Evolutionary conservation across 2,329 filamentous ascomycete species (phyloP), one percentile per base, ranked within the genome.

Genomic region (Didymella lethalis): DNA sequence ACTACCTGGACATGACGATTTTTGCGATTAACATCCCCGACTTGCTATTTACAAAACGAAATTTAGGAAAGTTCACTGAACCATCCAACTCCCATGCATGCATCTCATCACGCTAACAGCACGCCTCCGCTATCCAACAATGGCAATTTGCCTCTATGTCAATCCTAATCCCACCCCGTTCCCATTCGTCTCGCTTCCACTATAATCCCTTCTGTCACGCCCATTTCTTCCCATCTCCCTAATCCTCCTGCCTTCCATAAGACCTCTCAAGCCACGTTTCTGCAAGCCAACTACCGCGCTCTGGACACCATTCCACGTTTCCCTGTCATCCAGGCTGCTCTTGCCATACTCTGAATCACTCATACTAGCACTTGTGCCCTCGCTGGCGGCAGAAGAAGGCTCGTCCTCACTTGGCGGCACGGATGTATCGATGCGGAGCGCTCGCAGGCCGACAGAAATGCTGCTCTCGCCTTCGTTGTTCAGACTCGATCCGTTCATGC

Each of bases 281-380:
- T 99, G 95, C 64, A 99, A 76, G 0, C 95, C 95, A 66, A 99
- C 96, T 2, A 98, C 94, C 48, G 92, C 92, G 79, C 91, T 93
- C 32, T 94, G 77, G 80, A 96, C 86, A 57, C 90, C 88, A 70
- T 79, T 83, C 94, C 95, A 99, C 0, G 94, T 82, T 65, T 93
- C 90, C 14, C 85, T 79, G 14, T 82, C 77, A 46, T 76, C 62
- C 54, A 70, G 78, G 63, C 60, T 72, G 40, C 70, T 74, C 20
- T 67, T 70, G 23, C 74, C 71, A 11, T 77, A 79, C 16, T 63
- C 69, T 56, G 54, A 78, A 43, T 72, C 74, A 58, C 57, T 72
- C 11, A 70, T 67, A n/a, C 69, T 70, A 2, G 74, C 68, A 23
- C 70, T 74, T 11, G 72, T 74, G 0, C 66, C 60, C 25, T 71